These are phyloP conservation scores for Fomitiporia mediterranea DNA, from an alignment of 1,284 basidiomycete species.

Conservation along the genomic window DNA sequence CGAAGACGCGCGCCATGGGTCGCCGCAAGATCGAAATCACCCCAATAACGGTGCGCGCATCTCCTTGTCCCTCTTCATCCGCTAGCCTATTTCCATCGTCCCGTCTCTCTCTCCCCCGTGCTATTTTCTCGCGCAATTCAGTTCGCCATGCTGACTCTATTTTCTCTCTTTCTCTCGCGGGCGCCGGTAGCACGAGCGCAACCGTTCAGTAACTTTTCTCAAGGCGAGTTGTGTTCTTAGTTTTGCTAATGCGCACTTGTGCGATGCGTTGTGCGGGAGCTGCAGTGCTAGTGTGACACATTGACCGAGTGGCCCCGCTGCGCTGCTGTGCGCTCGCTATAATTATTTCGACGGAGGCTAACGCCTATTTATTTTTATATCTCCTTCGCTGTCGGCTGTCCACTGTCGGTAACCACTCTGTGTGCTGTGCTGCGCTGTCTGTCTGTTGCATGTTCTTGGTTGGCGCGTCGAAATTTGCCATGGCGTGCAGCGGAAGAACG, in stretches of 20 bases:
- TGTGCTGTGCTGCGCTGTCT: background rate
- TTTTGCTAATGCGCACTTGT: slow-evolving; percentile 2
- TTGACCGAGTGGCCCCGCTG: background rate
- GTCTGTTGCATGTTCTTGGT: background rate
- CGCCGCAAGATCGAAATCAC: slow-evolving; percentile 23
- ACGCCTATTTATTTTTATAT: slow-evolving; percentile 7
- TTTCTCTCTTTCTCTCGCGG: background rate
- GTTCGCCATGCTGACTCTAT: background rate
- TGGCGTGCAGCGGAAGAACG: slow-evolving; percentile 35
- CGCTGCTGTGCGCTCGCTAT: background rate
- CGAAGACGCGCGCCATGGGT: slow-evolving; percentile 18
- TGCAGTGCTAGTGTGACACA: too few species aligned
- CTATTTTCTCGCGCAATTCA: slow-evolving; percentile 3
- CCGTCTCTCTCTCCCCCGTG: slow-evolving; percentile 2
- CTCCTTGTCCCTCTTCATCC: background rate
- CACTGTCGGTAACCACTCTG: too few species aligned
- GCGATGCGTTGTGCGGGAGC: background rate
- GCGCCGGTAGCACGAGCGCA: slow-evolving; percentile 43
- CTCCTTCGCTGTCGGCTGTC: background rate
- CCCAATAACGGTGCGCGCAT: slow-evolving; percentile 19
- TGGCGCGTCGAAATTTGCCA: too few species aligned
- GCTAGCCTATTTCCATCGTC: background rate
- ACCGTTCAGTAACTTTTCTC: slow-evolving; percentile 43
- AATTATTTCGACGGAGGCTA: slow-evolving; percentile 9
- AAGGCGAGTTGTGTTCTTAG: slow-evolving; percentile 30